Evolutionary conservation across 225 moss, liverwort and hornwort genomes (phyloP), one percentile per base, ranked within the genome.

Genomic region (Polytrichum formosum): DNA sequence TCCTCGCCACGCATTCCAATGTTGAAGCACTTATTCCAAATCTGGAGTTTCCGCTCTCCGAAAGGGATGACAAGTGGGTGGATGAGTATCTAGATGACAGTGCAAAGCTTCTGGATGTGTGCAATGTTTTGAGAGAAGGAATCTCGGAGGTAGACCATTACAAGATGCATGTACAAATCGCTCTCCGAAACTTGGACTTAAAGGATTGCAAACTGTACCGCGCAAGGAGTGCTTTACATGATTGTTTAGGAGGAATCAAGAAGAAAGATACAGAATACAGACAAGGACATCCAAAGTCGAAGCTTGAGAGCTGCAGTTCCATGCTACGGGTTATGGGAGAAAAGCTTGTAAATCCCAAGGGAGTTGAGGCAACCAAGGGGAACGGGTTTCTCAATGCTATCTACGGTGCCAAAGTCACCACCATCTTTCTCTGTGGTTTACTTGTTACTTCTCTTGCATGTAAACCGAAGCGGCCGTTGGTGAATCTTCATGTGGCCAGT

Each of bases 271-370:
- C 78, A 28, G 75, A 76, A 65, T 75, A 72, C 61, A 67, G 61
- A 35, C 78, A 79, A 70, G 75, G 79, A 1, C 65, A 75, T 16
- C 68, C 79, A 6, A 83, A 72, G 73, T 83, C 83, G 5, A 78
- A 79, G 75, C 76, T 83, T 22, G 83, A 83, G 53, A 79, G 68
- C 28, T 83, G 78, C 28, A 76, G 83, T 59, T 83, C 83, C 33
- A 79, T 83, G 75, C 55, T 83, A 61, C 78, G 83, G 10, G 79
- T 68, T 26, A 79, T 83, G 79, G 83, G 83, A 13, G 83, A 83
- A 68, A 79, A 75, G 72, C 72, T 83, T 22, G 76, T 70, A 6
- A 79, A 70, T 17, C 79, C 83, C 25, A 79, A 72, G 65, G 75
- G 71, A n/a, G 67, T 67, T 26, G 75, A 83, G 64, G 79, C 79